Conservation (phyloP, 495 filamentous ascomycete species). For the Lentithecium fluviatile region DNA sequence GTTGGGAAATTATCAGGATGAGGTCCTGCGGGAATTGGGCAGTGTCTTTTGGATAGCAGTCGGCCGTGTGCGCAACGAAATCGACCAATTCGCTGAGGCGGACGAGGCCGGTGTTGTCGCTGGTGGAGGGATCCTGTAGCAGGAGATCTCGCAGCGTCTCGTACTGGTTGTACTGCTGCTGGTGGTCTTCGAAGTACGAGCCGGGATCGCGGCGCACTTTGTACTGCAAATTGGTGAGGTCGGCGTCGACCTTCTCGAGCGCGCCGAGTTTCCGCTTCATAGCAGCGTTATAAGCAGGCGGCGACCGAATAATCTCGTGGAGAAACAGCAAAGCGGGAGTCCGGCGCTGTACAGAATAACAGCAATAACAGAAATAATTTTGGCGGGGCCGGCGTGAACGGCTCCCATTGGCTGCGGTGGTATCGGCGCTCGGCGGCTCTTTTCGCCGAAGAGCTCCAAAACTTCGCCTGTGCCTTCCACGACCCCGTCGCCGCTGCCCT, state of each 20-base stretch:
- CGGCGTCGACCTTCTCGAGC: conserved; percentile 91
- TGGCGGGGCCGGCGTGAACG: background rate
- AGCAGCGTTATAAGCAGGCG: conserved; percentile 47
- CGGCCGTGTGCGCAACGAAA: conserved; percentile 86
- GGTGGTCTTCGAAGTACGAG: conserved; percentile 83
- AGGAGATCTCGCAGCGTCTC: conserved; percentile 88
- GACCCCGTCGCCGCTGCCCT: too few species aligned
- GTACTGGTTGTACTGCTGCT: conserved; percentile 88
- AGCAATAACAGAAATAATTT: background rate
- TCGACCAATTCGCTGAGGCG: conserved; percentile 83
- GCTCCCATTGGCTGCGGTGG: too few species aligned
- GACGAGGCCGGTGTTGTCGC: conserved; percentile 70
- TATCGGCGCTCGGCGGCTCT: too few species aligned
- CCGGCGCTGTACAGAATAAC: too few species aligned
- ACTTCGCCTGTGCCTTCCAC: too few species aligned
- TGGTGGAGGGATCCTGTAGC: conserved; percentile 72
- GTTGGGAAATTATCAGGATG: conserved; percentile 70
- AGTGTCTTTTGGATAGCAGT: conserved; percentile 83
- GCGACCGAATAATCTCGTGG: too few species aligned
- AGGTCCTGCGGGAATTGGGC: conserved; percentile 77
- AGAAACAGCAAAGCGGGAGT: background rate
- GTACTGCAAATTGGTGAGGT: conserved; percentile 83
- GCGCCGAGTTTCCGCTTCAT: conserved; percentile 84
- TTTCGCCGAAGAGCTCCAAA: too few species aligned
- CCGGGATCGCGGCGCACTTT: conserved; percentile 82